Conservation (phyloP, 2,329 filamentous ascomycete species). For the Aureobasidium subglaciale region DNA sequence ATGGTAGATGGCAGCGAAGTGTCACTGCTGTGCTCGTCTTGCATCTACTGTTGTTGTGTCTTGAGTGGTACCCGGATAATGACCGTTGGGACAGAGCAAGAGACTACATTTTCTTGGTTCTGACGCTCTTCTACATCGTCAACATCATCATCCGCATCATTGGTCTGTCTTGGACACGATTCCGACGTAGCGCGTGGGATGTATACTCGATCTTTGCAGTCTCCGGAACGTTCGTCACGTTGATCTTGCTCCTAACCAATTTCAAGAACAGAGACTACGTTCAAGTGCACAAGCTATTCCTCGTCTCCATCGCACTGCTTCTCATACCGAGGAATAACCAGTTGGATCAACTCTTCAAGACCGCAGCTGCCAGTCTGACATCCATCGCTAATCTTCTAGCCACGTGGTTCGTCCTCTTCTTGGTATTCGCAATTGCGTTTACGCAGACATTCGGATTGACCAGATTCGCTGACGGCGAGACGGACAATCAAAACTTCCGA, state of each 20-base stretch:
- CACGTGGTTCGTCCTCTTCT: constrained; percentile 94
- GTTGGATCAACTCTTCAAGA: constrained; percentile 97
- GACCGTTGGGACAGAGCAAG: constrained; percentile 62
- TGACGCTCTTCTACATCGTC: constrained; percentile 72
- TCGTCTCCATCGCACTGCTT: constrained; percentile 81
- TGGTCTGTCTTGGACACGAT: constrained; percentile 86
- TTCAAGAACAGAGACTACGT: constrained; percentile 54
- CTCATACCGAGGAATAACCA: constrained; percentile 96
- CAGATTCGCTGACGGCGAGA: constrained; percentile 68
- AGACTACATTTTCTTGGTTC: constrained; percentile 69
- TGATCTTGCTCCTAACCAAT: constrained; percentile 64
- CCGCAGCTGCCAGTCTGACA: constrained; percentile 84
- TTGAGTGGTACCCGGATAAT: constrained; percentile 78
- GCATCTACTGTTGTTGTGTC: constrained; percentile 73
- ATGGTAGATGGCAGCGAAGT: constrained; percentile 79
- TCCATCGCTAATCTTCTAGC: constrained; percentile 87
- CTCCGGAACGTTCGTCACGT: constrained; percentile 71
- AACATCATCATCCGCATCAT: constrained; percentile 80
- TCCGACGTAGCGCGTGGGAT: constrained; percentile 91
- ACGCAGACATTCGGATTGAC: constrained; percentile 95
- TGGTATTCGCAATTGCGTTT: constrained; percentile 92
- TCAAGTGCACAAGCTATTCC: constrained; percentile 86
- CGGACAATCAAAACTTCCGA: constrained; percentile 80
- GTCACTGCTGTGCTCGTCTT: constrained; percentile 74
- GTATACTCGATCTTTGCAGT: constrained; percentile 78